Evolutionary conservation across 345 rosid species (phyloP).

Genomic region (Euphorbia pulcherrima): DNA sequence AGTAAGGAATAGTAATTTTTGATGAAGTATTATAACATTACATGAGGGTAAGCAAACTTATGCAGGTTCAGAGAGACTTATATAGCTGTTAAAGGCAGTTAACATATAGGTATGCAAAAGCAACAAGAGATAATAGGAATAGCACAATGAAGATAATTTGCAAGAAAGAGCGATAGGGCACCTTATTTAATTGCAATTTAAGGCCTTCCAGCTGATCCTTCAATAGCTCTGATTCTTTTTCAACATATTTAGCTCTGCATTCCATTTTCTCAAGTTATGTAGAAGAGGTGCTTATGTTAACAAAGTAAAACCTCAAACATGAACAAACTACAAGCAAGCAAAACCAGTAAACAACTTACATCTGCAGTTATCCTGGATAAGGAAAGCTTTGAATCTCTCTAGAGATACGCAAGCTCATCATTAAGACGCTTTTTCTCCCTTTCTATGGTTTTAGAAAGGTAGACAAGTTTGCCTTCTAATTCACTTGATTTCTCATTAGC

Average conservation of each 20-base stretch:
- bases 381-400: conserved; percentile 64
- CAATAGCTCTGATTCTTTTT: conserved; percentile 60
- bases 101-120: background rate
- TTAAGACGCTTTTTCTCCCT: conserved; percentile 65
- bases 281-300: conserved; percentile 19
- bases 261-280: conserved; percentile 81
- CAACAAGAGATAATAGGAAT: background rate
- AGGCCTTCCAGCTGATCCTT: conserved; percentile 60
- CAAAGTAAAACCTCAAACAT: conserved; percentile 4
- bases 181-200: conserved; percentile 59
- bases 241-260: conserved; percentile 69
- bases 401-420: conserved; percentile 58
- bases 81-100: background rate
- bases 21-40: background rate
- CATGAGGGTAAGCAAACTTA: background rate
- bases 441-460: conserved; percentile 59
- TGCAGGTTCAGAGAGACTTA: background rate
- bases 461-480: conserved; percentile 56
- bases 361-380: conserved; percentile 68
- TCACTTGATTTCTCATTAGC: conserved; percentile 64
- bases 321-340: background rate
- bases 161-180: conserved; percentile 16
- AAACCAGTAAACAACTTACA: conserved; percentile 40
- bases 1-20: background rate
- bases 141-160: background rate